A percentile compares a stretch with the other conserved stretches of the same genome.
Conservation (phyloP, 1,284 basidiomycete species). For the Coniophora puteana region DNA sequence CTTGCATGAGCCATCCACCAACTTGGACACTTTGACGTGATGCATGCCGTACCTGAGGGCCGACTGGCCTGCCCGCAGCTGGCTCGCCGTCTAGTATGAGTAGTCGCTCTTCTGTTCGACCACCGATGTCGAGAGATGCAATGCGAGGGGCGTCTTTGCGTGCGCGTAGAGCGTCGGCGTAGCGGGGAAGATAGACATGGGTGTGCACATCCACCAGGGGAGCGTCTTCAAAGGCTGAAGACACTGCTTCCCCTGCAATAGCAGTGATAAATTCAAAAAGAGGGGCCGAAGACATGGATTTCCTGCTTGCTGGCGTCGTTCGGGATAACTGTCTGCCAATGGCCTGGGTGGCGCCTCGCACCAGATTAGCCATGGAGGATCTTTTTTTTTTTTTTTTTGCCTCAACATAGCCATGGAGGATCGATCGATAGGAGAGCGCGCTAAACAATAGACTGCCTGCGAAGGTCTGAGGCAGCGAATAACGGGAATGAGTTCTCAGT, state of each 20-base stretch:
- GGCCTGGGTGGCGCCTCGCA: constrained; percentile 16
- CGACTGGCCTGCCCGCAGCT: constrained; percentile 66
- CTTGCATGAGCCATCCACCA: constrained; percentile 30
- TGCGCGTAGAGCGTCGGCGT: constrained; percentile 60
- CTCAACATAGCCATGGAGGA: no score
- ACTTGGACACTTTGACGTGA: constrained; percentile 1
- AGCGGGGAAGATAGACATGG: constrained; percentile 77
- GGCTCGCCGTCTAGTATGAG: constrained; percentile 77
- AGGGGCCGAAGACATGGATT: constrained; percentile 15
- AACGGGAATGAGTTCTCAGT: no score
- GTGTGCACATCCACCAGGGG: constrained; percentile 77
- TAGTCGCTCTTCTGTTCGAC: constrained; percentile 57
- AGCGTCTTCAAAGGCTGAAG: constrained; percentile 25
- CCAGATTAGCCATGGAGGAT: constrained; percentile 7
- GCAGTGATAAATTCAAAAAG: constrained; percentile 15
- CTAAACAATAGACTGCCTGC: no score
- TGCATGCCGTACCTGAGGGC: constrained; percentile 43
- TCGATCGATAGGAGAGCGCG: no score
- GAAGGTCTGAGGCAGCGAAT: no score
- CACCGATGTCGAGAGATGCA: constrained; percentile 36
- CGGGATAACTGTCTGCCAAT: constrained; percentile 8
- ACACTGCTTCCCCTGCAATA: constrained; percentile 11
- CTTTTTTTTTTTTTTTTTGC: constrained; percentile 16
- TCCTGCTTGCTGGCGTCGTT: constrained; percentile 22
- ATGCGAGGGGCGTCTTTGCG: constrained; percentile 66